Conservation (phyloP, 495 filamentous ascomycete species). For the Chlorociboria aeruginascens region DNA sequence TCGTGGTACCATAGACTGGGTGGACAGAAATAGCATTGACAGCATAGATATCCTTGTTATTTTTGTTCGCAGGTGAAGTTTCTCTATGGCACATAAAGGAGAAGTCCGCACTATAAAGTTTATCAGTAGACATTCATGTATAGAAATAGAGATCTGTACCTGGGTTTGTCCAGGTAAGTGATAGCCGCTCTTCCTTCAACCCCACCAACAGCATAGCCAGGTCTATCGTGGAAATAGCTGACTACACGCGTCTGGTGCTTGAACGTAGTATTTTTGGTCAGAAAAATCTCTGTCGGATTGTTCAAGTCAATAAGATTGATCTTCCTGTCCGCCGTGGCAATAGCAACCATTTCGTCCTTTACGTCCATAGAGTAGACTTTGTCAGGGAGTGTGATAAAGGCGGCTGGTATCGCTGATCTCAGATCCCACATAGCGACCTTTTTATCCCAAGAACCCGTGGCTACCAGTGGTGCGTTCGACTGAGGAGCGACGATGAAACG, state of each 20-base stretch:
- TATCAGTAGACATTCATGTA: not conserved
- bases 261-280: conserved; percentile 65
- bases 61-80: conserved; percentile 32
- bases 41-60: conserved; percentile 61
- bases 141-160: not conserved
- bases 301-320: conserved; percentile 74
- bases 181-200: conserved; percentile 81
- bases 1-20: conserved; percentile 62
- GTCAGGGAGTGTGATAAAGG: conserved; percentile 52
- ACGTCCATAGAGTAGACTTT: conserved; percentile 81
- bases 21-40: conserved; percentile 84
- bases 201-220: conserved; percentile 69
- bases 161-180: conserved; percentile 53
- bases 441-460: conserved; percentile 92
- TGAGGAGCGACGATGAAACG: conserved; percentile 55
- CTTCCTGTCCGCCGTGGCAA: conserved; percentile 74
- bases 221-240: conserved; percentile 67
- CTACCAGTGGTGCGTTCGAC: conserved; percentile 48
- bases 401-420: conserved; percentile 47
- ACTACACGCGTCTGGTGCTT: conserved; percentile 78
- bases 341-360: conserved; percentile 59
- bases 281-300: conserved; percentile 62
- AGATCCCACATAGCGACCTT: conserved; percentile 93
- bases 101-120: conserved; percentile 51
- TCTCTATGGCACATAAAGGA: conserved; percentile 87